Base-by-base conservation (phyloP, 176 grass and related monocot species). In the Aechmea fasciata region DNA sequence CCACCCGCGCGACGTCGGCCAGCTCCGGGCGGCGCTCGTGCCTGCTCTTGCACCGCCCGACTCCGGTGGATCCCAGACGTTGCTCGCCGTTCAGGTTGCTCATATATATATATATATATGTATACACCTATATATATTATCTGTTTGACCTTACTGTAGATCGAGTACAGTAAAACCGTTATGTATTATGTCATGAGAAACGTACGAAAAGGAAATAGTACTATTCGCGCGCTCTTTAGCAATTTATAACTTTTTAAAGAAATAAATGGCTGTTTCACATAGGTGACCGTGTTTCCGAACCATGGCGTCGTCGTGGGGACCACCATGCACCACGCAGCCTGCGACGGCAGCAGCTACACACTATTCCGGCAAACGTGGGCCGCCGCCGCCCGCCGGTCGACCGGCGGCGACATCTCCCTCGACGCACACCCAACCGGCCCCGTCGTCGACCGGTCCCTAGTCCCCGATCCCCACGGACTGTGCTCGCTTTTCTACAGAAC, bases 281-380 rank as follows among this genome's bases (percentile, higher is more conserved):
- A 41, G 75, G 84, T 55, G 26, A 87, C 84, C 0, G 11, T 87
- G 23, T 77, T 85, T 71, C 48, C 76, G 9, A 24, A 64, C 23
- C 57, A 66, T 0, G 83, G 89, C 47, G 18, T 85, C 57, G 88
- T 63, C 14, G 0, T 91, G 3, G 82, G 69, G 50, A 64, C 78
- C 2, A 7, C 76, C 41, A 9, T 85, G 7, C 59, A 75, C 75
- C 89, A 91, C 48, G 66, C 69, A 1, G 67, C 75, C 9, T 79
- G 81, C 57, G 84, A 91, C 20, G 78, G 84, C 63, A 23, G 51
- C 0, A 48, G 63, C 18, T 84, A 68, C 49, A 80, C 63, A 1
- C 72, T 78, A 23, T 91, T 91, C 84, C 15, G 86, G 3, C 78
- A 63, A 52, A 10, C 80, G 1, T 84, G 88, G 88, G 70, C 74